A percentile compares a stretch with the other conserved stretches of the same genome.
phyloP scores from a whole-genome alignment of 2,329 filamentous ascomycete genomes.

The Penicillium occitanis region DNA sequence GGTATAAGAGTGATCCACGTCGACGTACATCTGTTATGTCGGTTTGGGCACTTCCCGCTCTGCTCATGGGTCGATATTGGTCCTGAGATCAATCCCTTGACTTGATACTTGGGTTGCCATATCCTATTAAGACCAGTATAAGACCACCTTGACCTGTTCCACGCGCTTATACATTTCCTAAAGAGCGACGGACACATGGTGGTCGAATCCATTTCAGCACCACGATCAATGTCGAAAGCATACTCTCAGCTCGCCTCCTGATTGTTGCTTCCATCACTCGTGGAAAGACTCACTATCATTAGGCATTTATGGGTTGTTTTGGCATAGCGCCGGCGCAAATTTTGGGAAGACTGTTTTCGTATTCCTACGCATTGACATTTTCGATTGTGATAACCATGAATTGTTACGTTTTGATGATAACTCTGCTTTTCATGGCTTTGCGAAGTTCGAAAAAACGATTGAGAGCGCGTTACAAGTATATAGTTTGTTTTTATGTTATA shows the following conservation, averaged over 20 bases:
- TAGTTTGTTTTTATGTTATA: conserved; percentile 18
- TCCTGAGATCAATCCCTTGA: neutral
- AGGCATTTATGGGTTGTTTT: conserved; percentile 22
- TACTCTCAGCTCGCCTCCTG: conserved; percentile 3
- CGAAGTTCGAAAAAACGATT: conserved; percentile 11
- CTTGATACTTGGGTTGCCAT: neutral
- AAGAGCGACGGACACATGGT: conserved; percentile 1
- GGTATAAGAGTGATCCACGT: neutral
- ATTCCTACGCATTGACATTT: conserved; percentile 13
- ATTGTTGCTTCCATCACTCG: neutral
- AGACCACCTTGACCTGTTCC: neutral
- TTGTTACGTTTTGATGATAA: conserved; percentile 15
- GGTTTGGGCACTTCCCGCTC: neutral
- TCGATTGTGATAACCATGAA: conserved; percentile 11
- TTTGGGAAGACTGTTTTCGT: conserved; percentile 23
- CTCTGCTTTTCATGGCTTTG: conserved; percentile 12
- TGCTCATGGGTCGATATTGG: neutral
- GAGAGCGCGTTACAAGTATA: conserved; percentile 20
- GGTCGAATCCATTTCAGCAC: neutral
- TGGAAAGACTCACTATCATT: conserved; percentile 14
- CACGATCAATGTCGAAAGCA: conserved; percentile 8
- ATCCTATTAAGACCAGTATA: neutral
- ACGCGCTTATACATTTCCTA: too few relatives aligned
- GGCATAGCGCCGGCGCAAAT: conserved; percentile 26
- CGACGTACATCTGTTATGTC: neutral